Conservation (phyloP, 768 basidiomycete genomes). For the Boletus rubropictus region DNA sequence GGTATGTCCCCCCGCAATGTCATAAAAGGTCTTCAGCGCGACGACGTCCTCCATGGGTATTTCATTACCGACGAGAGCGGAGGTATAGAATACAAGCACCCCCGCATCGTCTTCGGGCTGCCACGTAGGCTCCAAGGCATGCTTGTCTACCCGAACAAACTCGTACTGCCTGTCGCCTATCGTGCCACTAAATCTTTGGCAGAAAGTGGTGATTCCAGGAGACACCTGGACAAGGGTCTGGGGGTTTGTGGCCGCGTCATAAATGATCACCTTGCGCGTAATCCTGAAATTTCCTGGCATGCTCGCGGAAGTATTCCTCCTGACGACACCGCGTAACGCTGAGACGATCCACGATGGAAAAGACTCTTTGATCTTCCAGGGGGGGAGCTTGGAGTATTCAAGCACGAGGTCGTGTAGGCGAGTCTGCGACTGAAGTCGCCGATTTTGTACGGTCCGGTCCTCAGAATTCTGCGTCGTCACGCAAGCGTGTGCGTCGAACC, state of each 20-base stretch:
- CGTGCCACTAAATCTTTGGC: not conserved
- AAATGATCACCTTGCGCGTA: slow-evolving; percentile 2
- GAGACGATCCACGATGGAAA: not conserved
- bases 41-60: not conserved
- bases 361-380: slow-evolving; percentile 1
- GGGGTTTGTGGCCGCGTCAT: not conserved
- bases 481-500: slow-evolving; percentile 20
- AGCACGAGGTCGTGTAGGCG: not conserved
- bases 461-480: slow-evolving; percentile 5
- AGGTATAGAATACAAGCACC: not conserved
- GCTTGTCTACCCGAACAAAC: not conserved
- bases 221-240: not conserved
- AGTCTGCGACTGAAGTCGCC: not conserved
- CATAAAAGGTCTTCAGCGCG: not conserved
- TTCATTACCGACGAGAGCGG: not conserved
- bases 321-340: not conserved
- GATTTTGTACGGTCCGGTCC: not conserved
- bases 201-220: not conserved
- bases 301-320: too few relatives aligned
- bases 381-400: not conserved
- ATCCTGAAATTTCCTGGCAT: not conserved
- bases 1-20: not conserved
- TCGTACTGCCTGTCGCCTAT: not conserved
- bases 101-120: not conserved
- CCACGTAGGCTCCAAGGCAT: not conserved